Evolutionary conservation across 768 basidiomycete genomes (phyloP).

Genomic region (Tylopilus felleus): DNA sequence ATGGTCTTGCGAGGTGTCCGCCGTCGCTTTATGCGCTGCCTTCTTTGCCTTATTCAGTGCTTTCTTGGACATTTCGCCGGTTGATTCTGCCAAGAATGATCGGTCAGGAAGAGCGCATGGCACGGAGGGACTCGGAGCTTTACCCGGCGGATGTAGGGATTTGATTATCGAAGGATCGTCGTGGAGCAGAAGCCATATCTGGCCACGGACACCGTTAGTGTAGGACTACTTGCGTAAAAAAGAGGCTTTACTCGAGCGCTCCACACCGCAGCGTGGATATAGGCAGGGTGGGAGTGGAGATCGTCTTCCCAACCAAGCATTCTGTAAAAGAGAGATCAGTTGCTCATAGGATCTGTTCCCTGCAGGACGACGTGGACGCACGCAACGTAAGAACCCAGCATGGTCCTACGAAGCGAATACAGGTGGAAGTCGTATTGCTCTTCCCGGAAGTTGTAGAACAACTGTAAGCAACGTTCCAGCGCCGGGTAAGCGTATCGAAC

Average conservation of each 20-base stretch:
- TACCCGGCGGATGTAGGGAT: constrained; percentile 36
- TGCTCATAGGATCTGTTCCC: background rate
- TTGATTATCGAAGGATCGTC: constrained; percentile 67
- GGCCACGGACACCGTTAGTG: constrained; percentile 6
- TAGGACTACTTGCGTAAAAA: constrained; percentile 10
- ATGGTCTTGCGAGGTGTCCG: constrained; percentile 37
- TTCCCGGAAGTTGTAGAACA: constrained; percentile 85
- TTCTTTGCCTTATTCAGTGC: constrained; percentile 88
- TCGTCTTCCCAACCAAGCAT: constrained; percentile 80
- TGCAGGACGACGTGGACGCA: constrained; percentile 37
- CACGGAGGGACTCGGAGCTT: constrained; percentile 16
- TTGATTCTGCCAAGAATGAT: constrained; percentile 11
- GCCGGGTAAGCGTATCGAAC: background rate
- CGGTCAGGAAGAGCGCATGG: constrained; percentile 24
- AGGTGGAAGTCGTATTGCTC: constrained; percentile 98
- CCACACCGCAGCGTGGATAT: constrained; percentile 66
- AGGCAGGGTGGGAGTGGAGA: constrained; percentile 72
- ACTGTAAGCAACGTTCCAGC: constrained; percentile 36
- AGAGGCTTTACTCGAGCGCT: constrained; percentile 56
- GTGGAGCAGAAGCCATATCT: constrained; percentile 74
- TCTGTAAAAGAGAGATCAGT: constrained; percentile 37
- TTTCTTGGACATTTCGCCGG: constrained; percentile 55
- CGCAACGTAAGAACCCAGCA: constrained; percentile 82
- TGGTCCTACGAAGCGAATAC: constrained; percentile 88
- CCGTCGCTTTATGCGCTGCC: constrained; percentile 54